These are phyloP conservation scores for Clavispora vitiphila DNA, from an alignment of 805 yeast species.

Conservation along the genomic window DNA sequence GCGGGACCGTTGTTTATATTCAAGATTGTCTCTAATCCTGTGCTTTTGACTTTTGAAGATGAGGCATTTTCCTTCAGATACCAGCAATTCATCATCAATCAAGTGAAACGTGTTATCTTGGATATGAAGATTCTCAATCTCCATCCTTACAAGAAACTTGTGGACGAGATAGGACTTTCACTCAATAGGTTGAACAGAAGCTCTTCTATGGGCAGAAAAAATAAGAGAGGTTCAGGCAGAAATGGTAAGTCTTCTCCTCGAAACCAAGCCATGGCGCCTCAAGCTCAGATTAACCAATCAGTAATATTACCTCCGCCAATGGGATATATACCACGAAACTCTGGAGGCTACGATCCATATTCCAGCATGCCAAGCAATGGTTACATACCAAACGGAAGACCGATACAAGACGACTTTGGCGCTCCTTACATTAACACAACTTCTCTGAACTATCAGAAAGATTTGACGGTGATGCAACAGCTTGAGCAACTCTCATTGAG, in stretches of 20 bases:
- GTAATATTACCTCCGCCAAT: slow-evolving; percentile 1
- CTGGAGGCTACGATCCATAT: not conserved
- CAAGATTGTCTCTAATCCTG: slow-evolving; percentile 72
- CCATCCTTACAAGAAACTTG: slow-evolving; percentile 76
- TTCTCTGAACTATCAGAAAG: slow-evolving; percentile 3
- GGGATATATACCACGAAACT: not conserved
- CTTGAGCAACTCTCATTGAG: slow-evolving; percentile 42
- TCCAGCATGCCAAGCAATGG: not conserved
- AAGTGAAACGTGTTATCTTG: slow-evolving; percentile 58
- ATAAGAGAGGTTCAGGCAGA: slow-evolving; percentile 13
- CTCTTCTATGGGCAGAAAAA: slow-evolving; percentile 21
- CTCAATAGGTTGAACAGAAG: slow-evolving; percentile 28
- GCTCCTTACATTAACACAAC: not conserved
- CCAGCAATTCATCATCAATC: slow-evolving; percentile 53
- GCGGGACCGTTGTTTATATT: slow-evolving; percentile 58
- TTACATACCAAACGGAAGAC: not conserved
- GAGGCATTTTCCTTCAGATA: slow-evolving; percentile 22
- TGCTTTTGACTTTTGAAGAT: slow-evolving; percentile 33
- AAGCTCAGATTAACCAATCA: not conserved
- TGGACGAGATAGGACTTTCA: slow-evolving; percentile 85
- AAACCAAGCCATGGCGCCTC: not conserved
- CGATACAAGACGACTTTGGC: not conserved
- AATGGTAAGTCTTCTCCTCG: not conserved
- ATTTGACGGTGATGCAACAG: slow-evolving; percentile 37
- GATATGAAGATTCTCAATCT: slow-evolving; percentile 50